Evolutionary conservation across 179 eudicot species (phyloP).

Genomic region (Spinacia oleracea): DNA sequence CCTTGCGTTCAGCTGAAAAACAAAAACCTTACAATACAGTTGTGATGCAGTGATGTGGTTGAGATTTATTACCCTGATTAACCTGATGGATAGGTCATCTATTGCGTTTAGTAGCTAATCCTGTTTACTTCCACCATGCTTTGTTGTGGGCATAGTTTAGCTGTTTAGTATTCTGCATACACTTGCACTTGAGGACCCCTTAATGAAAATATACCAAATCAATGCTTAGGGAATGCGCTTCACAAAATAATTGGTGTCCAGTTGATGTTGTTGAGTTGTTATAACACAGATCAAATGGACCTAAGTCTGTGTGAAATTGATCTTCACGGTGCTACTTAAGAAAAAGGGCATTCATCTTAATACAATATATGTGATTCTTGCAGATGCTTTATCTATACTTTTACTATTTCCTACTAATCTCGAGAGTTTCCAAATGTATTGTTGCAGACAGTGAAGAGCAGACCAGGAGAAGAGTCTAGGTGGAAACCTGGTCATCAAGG

Average conservation of each 20-base stretch:
- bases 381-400: background rate
- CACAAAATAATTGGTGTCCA: background rate
- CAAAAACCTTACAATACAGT: background rate
- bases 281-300: background rate
- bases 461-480: conserved; percentile 37
- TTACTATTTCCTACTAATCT: background rate
- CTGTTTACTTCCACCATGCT: background rate
- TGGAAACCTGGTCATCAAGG: conserved; percentile 39
- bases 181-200: background rate
- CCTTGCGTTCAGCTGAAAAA: background rate
- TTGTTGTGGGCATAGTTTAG: background rate
- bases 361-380: background rate
- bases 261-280: background rate
- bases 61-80: background rate
- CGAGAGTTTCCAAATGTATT: background rate
- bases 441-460: conserved; percentile 38
- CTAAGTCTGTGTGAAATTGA: background rate
- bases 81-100: background rate
- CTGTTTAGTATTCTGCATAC: background rate
- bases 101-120: background rate
- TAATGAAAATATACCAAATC: background rate
- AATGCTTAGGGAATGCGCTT: background rate
- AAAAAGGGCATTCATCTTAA: background rate
- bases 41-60: background rate
- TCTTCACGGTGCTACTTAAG: background rate